Percentiles rank a stretch among this genome's conserved stretches.
phyloP scores from a whole-genome alignment of 2,329 filamentous ascomycete genomes.

The Phyllosticta citriasiana region DNA sequence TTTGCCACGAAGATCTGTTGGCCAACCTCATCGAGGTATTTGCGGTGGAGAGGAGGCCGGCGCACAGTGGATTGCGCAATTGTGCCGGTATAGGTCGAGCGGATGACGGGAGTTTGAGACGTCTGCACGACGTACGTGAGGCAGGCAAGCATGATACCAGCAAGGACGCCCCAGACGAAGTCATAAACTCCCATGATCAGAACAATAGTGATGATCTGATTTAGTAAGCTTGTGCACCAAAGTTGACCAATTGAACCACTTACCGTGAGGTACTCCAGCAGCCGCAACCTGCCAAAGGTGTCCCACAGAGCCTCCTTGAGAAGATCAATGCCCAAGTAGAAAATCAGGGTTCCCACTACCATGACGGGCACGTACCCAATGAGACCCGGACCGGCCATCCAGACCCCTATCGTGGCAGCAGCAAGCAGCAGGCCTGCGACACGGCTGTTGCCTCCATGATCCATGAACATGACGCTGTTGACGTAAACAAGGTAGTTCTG shows the following conservation, averaged over 20 bases:
- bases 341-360: conserved; percentile 93
- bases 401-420: conserved; percentile 64
- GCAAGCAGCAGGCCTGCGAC: conserved; percentile 81
- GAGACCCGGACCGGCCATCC: conserved; percentile 75
- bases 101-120: conserved; percentile 77
- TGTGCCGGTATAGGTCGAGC: conserved; percentile 81
- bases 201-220: conserved; percentile 72
- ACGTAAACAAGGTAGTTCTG: conserved; percentile 97
- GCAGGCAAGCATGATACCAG: conserved; percentile 86
- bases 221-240: conserved; percentile 1
- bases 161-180: conserved; percentile 87
- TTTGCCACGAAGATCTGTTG: conserved; percentile 86
- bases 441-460: conserved; percentile 78
- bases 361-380: conserved; percentile 95
- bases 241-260: conserved; percentile 16
- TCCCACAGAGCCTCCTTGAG: conserved; percentile 80
- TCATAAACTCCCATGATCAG: conserved; percentile 95
- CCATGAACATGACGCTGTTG: conserved; percentile 94
- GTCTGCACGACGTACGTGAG: conserved; percentile 86
- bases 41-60: conserved; percentile 78
- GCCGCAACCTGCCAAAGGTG: conserved; percentile 78
- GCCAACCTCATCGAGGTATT: conserved; percentile 76
- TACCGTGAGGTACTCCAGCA: conserved; percentile 80
- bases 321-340: conserved; percentile 86
- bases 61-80: conserved; percentile 87